Evolutionary conservation across 192 early-diverging fungal genomes (phyloP), one percentile per base, ranked within the genome.

Genomic region (Umbelopsis ramanniana): DNA sequence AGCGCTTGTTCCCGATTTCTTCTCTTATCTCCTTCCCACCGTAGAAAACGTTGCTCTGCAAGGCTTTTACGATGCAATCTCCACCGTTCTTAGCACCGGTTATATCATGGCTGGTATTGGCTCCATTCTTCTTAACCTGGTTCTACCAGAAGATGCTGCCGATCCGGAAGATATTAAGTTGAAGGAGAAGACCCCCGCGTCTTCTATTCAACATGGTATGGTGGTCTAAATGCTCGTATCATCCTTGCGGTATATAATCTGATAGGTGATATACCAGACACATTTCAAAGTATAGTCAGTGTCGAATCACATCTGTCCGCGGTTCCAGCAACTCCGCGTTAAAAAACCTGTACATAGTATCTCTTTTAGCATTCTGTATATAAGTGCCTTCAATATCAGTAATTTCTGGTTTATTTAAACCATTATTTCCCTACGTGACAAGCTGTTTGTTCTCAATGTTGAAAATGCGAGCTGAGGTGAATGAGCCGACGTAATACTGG

Each of bases 91-190:
- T 14, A 74, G 71, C 15, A 84, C 83, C 35, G 76, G 78, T 24
- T 84, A 80, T 52, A 80, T 78, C 60, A 79, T 84, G 22, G 83
- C 78, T 4, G 73, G 80, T 2, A 67, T 84, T 14, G 70, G 82
- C 9, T 72, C 81, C 37, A 82, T 85, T 63, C 45, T 80, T 4
- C 67, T 84, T 15, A 82, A 84, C 46, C 72, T 80, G 26, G 45
- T 80, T 19, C 55, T 84, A 26, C 83, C 83, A 11, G 68, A 75
- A 43, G 78, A 79, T 12, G 24, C 57, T 11, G 35, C 33, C 35
- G 29, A 22, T 37, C 2, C 29, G 3, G 57, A 11, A 12, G 5
- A 6, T 19, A 17, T 4, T 7, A 38, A 63, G 29, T 17, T 37
- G 26, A 35, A 37, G 14, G 57, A 63, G 19, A 63, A 63, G 26